Evolutionary conservation across 306 rosid species (phyloP).

Genomic region (Acacia confusa): DNA sequence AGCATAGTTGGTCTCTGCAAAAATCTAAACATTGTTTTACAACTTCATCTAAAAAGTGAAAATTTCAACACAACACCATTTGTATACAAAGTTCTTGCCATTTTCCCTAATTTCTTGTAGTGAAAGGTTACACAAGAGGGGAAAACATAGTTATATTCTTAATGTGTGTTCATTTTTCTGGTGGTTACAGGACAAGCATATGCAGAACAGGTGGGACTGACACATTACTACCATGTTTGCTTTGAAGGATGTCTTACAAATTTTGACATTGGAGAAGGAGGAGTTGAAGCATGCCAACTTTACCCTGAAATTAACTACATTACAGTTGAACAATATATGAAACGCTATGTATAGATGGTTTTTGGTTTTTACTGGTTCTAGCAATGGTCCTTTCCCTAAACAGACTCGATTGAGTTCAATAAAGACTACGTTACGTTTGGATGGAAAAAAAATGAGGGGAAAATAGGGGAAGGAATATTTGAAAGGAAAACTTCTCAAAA

Average conservation of each 20-base stretch:
- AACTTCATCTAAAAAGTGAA: too few relatives aligned
- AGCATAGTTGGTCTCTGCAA: background rate
- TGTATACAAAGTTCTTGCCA: too few relatives aligned
- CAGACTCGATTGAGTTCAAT: background rate
- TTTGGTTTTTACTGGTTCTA: background rate
- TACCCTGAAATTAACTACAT: constrained; percentile 56
- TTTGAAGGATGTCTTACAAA: constrained; percentile 64
- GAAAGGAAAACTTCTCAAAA: too few relatives aligned
- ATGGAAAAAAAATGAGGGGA: too few relatives aligned
- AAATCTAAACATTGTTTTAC: too few relatives aligned
- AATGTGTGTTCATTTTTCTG: background rate
- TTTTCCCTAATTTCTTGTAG: background rate
- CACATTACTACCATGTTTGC: constrained; percentile 64
- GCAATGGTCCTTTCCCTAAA: background rate
- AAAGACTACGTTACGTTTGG: background rate
- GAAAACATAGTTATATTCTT: background rate
- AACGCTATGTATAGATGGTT: constrained; percentile 34
- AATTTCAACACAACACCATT: too few relatives aligned
- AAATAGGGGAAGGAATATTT: too few relatives aligned
- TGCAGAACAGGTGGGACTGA: constrained; percentile 54
- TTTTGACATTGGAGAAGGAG: constrained; percentile 58
- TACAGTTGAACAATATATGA: constrained; percentile 45
- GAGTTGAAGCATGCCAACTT: constrained; percentile 54
- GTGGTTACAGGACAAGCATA: constrained; percentile 37
- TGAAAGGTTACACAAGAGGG: background rate